phyloP scores from a whole-genome alignment of 768 basidiomycete genomes.

The Phylloporus sp. region DNA sequence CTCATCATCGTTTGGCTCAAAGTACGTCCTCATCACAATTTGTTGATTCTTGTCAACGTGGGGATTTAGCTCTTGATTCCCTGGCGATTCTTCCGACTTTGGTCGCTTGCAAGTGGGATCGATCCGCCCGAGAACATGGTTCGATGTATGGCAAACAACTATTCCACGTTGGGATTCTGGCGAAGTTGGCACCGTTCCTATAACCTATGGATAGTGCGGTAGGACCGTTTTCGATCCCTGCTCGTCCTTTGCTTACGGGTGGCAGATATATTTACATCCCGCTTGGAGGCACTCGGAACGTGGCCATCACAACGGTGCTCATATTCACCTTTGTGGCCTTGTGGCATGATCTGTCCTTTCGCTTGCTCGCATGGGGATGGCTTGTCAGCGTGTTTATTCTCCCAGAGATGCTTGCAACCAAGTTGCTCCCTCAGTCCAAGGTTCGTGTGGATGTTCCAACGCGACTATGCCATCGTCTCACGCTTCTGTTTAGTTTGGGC shows the following conservation, averaged over 20 bases:
- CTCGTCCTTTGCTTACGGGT: not conserved
- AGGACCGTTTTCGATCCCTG: conserved; percentile 11
- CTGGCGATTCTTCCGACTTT: conserved; percentile 96
- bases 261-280: conserved; percentile 92
- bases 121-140: conserved; percentile 99
- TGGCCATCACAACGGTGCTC: conserved; percentile 61
- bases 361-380: conserved; percentile 95
- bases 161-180: conserved; percentile 92
- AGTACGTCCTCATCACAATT: conserved; percentile 57
- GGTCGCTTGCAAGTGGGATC: conserved; percentile 84
- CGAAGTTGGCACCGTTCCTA: conserved; percentile 94
- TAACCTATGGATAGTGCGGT: conserved; percentile 94
- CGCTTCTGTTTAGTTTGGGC: conserved; percentile 52
- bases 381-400: conserved; percentile 85
- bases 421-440: conserved; percentile 57
- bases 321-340: conserved; percentile 96
- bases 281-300: conserved; percentile 65
- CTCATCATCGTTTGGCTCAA: conserved; percentile 95
- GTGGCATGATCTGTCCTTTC: conserved; percentile 93
- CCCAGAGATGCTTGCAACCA: conserved; percentile 70
- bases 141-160: conserved; percentile 97
- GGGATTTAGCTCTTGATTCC: conserved; percentile 79
- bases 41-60: too few species aligned
- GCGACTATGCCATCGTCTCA: not conserved
- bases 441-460: conserved; percentile 35